phyloP scores from a whole-genome alignment of 805 yeast genomes.

The Kodamaea nitidulidarum region DNA sequence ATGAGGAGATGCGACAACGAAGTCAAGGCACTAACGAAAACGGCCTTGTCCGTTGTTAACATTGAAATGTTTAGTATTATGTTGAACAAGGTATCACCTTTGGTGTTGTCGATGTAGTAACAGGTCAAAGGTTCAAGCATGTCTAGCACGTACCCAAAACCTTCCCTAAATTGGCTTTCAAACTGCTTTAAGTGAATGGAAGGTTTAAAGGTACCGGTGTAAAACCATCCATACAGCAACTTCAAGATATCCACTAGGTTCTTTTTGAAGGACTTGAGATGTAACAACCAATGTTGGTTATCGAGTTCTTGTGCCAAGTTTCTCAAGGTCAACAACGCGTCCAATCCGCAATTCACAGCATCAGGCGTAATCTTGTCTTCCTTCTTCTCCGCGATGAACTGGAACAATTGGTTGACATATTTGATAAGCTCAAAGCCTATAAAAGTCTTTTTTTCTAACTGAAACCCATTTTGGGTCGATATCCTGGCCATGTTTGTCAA shows the following conservation, averaged over 20 bases:
- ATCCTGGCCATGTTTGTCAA: slow-evolving; percentile 49
- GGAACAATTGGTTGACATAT: slow-evolving; percentile 34
- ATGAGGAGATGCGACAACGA: slow-evolving; percentile 75
- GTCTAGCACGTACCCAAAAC: slow-evolving; percentile 66
- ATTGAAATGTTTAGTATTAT: slow-evolving; percentile 50
- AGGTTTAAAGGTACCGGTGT: slow-evolving; percentile 14
- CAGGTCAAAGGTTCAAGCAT: slow-evolving; percentile 81
- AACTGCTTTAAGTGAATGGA: slow-evolving; percentile 17
- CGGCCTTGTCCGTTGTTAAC: slow-evolving; percentile 59
- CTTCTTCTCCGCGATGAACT: slow-evolving; percentile 18
- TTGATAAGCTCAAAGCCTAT: slow-evolving; percentile 40
- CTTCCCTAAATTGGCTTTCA: slow-evolving; percentile 47
- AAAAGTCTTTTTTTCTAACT: slow-evolving; percentile 39
- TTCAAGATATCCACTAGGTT: slow-evolving; percentile 45
- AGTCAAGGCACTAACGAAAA: slow-evolving; percentile 66
- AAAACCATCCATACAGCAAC: slow-evolving; percentile 33
- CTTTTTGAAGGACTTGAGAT: slow-evolving; percentile 44
- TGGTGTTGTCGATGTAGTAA: slow-evolving; percentile 69
- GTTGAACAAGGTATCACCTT: slow-evolving; percentile 64
- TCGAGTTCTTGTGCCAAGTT: slow-evolving; percentile 80
- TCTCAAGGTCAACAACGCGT: slow-evolving; percentile 64
- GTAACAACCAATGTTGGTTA: slow-evolving; percentile 74
- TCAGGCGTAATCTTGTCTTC: slow-evolving; percentile 15
- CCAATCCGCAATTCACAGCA: slow-evolving; percentile 27
- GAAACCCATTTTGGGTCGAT: slow-evolving; percentile 20